Evolutionary conservation across 805 yeast species (phyloP), one percentile per base, ranked within the genome.

Genomic region (Yarrowia porcina): DNA sequence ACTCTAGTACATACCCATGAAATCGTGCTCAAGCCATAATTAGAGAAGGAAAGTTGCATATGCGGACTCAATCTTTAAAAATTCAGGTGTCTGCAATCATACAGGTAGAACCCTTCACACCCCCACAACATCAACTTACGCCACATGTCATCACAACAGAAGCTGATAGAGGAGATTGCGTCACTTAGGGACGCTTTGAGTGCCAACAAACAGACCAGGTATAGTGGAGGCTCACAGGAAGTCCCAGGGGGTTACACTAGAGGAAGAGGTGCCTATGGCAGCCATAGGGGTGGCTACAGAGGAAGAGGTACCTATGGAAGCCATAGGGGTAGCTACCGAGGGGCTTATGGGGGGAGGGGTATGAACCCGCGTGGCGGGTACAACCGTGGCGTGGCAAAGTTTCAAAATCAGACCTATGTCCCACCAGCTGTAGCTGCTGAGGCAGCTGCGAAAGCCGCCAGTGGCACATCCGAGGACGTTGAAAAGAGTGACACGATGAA

Each of bases 151-250:
- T 49, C 57, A 25, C 42, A 52, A 23, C 59, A 52, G 12, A 52
- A 36, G 28, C 59, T 52, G 44, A 52, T 52, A 25, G 59, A 52
- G 44, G 59, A 52, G 36, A 52, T 52, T 2, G 59, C 59, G 25
- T 52, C 59, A 6, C 44, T 52, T 21, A 20, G 44, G 15, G 28
- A 33, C 12, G 59, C 59, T 13, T 8, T 52, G 35, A 35, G n/a
- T 7, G n/a, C 44, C 44, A 52, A 52, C 35, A 52, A 33, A 17
- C 44, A 52, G 44, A 52, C 59, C 11, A 35, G 27, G 18, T 52
- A 52, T 35, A 52, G 59, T 25, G 59, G 59, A 18, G 59, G 59
- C 12, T 52, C 18, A 13, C 59, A 52, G 33, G 59, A 52, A 11
- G 15, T 33, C 10, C 41, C 21, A 12, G 41, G 32, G 18, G 25